A percentile compares a stretch with the other conserved stretches of the same genome.
These are phyloP conservation scores for Catharanthus roseus DNA, from an alignment of 257 asterid genomes.

Conservation along the genomic window DNA sequence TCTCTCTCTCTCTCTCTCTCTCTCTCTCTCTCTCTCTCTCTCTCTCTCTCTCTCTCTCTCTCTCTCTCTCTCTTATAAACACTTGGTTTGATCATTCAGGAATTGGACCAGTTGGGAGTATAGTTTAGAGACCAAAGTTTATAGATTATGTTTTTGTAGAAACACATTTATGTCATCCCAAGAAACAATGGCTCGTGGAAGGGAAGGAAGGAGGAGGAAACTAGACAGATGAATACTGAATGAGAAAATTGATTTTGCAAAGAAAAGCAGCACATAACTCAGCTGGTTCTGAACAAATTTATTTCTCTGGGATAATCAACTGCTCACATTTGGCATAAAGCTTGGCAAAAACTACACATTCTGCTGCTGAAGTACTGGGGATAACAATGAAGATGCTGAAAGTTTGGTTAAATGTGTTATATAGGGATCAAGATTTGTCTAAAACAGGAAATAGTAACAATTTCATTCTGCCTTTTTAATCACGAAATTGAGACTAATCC, in stretches of 20 bases:
- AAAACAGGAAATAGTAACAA: neutral
- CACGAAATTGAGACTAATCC: no score
- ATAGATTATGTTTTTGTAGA: neutral
- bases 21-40: no score
- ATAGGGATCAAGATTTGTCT: neutral
- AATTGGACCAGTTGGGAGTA: slow-evolving; percentile 39
- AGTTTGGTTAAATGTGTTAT: no score
- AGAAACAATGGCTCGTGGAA: neutral
- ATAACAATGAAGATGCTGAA: no score
- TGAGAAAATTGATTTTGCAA: no score
- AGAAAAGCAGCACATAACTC: no score
- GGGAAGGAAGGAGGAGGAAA: neutral
- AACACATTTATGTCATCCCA: neutral
- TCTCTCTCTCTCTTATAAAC: no score
- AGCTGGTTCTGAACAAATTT: neutral
- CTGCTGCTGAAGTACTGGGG: no score
- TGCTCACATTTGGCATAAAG: neutral
- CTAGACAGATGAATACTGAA: neutral
- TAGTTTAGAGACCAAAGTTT: neutral
- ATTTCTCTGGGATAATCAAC: neutral
- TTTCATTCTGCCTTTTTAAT: no score
- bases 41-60: no score
- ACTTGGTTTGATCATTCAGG: slow-evolving; percentile 30
- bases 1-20: no score
- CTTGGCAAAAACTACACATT: neutral